phyloP scores from a whole-genome alignment of 805 yeast species.

The Babjeviella inositovora region DNA sequence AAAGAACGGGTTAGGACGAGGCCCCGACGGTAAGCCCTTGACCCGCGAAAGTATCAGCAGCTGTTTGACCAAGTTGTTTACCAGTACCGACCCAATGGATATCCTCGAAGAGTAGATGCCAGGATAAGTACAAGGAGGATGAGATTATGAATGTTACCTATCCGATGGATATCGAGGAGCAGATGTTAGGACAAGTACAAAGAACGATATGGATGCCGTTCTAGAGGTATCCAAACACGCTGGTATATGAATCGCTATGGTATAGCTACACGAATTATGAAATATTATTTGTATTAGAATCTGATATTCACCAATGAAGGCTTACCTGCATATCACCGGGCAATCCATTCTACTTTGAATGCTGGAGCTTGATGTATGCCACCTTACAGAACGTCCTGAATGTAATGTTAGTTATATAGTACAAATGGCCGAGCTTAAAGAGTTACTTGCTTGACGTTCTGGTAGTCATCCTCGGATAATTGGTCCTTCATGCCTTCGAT shows the following conservation, averaged over 20 bases:
- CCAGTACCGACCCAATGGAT: constrained; percentile 32
- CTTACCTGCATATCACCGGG: constrained; percentile 3
- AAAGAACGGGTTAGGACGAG: constrained; percentile 18
- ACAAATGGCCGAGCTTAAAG: constrained; percentile 3
- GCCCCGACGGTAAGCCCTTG: constrained; percentile 23
- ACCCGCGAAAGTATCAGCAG: constrained; percentile 33
- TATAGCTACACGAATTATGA: background rate
- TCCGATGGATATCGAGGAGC: too few species aligned
- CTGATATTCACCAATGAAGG: background rate
- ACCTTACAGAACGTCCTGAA: constrained; percentile 15
- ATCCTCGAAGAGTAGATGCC: constrained; percentile 7
- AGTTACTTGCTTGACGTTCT: constrained; percentile 26
- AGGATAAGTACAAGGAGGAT: too few species aligned
- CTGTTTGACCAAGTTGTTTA: constrained; percentile 28
- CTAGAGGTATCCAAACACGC: too few species aligned
- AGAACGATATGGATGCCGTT: too few species aligned
- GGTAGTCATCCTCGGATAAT: constrained; percentile 37
- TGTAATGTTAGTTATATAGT: constrained; percentile 1
- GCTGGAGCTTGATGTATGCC: constrained; percentile 11
- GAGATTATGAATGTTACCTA: too few species aligned
- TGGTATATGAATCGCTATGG: too few species aligned
- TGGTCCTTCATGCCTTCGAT: constrained; percentile 27
- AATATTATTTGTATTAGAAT: background rate
- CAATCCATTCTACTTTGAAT: constrained; percentile 2
- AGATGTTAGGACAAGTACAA: too few species aligned